Percentiles rank a stretch among this genome's conserved stretches.
Evolutionary conservation across 1,139 yeast species (phyloP).

Genomic region (Blastobotrys malaysiensis): DNA sequence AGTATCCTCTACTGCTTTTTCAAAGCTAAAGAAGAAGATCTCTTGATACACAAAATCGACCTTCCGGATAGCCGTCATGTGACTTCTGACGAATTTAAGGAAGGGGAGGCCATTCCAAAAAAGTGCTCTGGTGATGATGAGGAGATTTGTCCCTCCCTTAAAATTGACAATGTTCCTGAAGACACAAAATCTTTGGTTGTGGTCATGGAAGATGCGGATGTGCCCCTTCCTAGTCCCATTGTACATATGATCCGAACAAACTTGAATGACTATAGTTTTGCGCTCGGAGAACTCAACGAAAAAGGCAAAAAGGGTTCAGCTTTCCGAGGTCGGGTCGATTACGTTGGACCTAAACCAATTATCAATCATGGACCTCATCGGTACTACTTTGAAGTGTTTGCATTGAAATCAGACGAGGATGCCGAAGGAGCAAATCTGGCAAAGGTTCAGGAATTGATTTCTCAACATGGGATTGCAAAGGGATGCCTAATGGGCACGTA

Average conservation of each 20-base stretch:
- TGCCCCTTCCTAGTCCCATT: constrained; percentile 20
- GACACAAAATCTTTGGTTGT: constrained; percentile 15
- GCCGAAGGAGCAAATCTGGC: not conserved
- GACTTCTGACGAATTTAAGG: constrained; percentile 16
- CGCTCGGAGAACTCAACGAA: constrained; percentile 15
- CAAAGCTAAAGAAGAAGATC: constrained; percentile 11
- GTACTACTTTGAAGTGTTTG: constrained; percentile 19
- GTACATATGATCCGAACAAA: constrained; percentile 17
- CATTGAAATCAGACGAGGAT: constrained; percentile 11
- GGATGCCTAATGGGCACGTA: constrained; percentile 19
- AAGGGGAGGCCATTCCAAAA: constrained; percentile 19
- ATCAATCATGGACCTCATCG: constrained; percentile 22
- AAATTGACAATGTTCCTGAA: constrained; percentile 15
- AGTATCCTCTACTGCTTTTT: constrained; percentile 11
- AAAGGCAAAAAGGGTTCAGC: constrained; percentile 15
- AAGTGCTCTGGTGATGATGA: constrained; percentile 14
- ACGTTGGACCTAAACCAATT: constrained; percentile 20
- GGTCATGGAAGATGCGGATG: constrained; percentile 20
- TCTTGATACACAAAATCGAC: constrained; percentile 7
- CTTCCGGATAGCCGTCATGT: constrained; percentile 15
- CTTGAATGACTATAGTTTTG: constrained; percentile 6
- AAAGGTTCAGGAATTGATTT: constrained; percentile 7
- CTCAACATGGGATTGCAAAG: constrained; percentile 15
- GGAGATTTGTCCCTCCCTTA: constrained; percentile 17
- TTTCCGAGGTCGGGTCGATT: constrained; percentile 13